phyloP scores from a whole-genome alignment of 1,139 yeast genomes.

The Casaregolazyma suthepensis region DNA sequence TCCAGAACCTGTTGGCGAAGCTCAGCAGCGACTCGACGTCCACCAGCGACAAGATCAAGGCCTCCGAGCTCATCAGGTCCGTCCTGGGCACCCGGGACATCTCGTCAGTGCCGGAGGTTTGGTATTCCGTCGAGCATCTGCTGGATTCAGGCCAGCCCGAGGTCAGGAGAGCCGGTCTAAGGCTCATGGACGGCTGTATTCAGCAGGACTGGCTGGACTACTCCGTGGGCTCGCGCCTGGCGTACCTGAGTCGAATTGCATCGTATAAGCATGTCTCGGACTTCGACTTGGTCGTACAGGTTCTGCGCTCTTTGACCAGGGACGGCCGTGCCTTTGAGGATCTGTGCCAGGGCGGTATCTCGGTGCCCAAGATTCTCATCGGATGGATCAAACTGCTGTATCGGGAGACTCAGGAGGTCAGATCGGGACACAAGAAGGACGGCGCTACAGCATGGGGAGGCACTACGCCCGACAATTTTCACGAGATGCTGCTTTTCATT shows the following conservation, averaged over 20 bases:
- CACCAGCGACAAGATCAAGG: conserved; percentile 42
- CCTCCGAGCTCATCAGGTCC: conserved; percentile 48
- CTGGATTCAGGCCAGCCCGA: conserved; percentile 41
- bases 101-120: conserved; percentile 62
- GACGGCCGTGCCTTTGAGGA: conserved; percentile 58
- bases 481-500: conserved; percentile 36
- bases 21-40: conserved; percentile 34
- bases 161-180: conserved; percentile 48
- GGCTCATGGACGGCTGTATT: conserved; percentile 53
- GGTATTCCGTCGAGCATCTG: conserved; percentile 64
- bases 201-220: conserved; percentile 40
- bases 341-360: conserved; percentile 42
- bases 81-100: conserved; percentile 49
- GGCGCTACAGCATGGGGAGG: conserved; percentile 29
- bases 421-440: conserved; percentile 27
- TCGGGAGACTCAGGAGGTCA: conserved; percentile 28
- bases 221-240: conserved; percentile 41
- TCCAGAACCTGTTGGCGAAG: conserved; percentile 41
- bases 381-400: conserved; percentile 34
- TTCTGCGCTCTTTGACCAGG: conserved; percentile 49
- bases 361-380: conserved; percentile 39
- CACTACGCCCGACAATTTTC: conserved; percentile 30
- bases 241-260: conserved; percentile 57
- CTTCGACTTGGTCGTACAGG: conserved; percentile 49
- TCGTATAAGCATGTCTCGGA: conserved; percentile 47